Conservation (phyloP, 129 eudicot species). For the Dittrichia graveolens region DNA sequence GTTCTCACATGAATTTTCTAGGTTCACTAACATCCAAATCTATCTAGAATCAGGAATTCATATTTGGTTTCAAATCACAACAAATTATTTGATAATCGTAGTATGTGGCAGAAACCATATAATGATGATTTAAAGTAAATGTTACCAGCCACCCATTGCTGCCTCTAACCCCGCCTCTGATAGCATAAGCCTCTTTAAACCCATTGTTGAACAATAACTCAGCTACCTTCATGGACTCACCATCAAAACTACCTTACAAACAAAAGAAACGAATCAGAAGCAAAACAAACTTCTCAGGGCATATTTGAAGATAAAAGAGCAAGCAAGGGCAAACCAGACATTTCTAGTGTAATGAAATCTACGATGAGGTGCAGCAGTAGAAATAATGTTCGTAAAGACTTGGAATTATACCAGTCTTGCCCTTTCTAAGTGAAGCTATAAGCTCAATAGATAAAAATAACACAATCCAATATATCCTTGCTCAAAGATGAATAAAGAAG, state of each 20-base stretch:
- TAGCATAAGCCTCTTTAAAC: conserved; percentile 91
- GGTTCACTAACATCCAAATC: conserved; percentile 11
- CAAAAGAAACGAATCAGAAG: conserved; percentile 51
- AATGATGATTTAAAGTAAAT: conserved; percentile 17
- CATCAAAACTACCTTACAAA: conserved; percentile 99
- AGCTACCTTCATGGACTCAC: conserved; percentile 80
- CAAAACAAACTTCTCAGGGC: conserved; percentile 13
- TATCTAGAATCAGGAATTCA: background rate
- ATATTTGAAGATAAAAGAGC: background rate
- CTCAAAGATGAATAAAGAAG: background rate
- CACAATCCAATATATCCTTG: too few relatives aligned
- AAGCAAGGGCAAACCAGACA: conserved; percentile 4
- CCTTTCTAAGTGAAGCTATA: too few relatives aligned
- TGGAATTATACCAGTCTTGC: too few relatives aligned
- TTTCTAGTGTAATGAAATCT: background rate
- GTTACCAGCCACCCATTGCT: conserved; percentile 89
- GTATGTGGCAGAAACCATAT: background rate
- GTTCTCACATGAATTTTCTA: background rate
- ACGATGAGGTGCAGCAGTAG: background rate
- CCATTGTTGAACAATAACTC: conserved; percentile 82
- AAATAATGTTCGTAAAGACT: background rate
- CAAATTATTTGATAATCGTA: background rate
- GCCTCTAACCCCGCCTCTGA: conserved; percentile 86
- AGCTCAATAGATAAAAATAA: too few relatives aligned
- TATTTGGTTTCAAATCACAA: conserved; percentile 7